Base-by-base conservation (phyloP, 768 basidiomycete genomes). In the Mycena alexandri region DNA sequence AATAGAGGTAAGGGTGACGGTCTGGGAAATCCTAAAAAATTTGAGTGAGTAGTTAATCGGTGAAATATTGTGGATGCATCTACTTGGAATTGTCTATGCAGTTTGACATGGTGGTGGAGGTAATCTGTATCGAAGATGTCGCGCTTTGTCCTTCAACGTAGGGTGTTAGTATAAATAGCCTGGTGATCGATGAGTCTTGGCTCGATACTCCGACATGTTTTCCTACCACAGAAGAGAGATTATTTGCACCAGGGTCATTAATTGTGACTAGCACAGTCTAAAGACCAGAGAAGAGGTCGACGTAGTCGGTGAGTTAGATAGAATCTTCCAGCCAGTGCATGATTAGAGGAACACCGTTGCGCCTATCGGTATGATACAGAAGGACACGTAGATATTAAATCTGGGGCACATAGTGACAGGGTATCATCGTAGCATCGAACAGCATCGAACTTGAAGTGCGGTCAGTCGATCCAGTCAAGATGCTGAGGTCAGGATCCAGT, bases 201-300 rank as follows among this genome's bases (percentile, higher is more conserved):
- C 0, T 14, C 11, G 36, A 19, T 22, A 38, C 50, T 34, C 22
- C 21, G 9, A 41, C 6, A 14, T 5, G n/a, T 12, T 12, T 4
- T 10, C 36, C 21, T 44, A 56, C 55, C 55, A 56, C 17, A 56
- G 24, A 25, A 7, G 7, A 8, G 25, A 16, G 2, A 56, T n/a
- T 22, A 47, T 14, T 22, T 21, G n/a, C 13, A 47, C 46, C 21
- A 43, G 25, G 29, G 24, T 13, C 57, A n/a, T n/a, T n/a, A n/a
- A 59, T 46, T 59, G 57, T 48, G 57, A n/a, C 44, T 33, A 36
- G 57, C 57, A 59, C 57, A 34, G 19, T 38, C 38, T 14, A 38
- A 14, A 14, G 38, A 38, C 38, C 29, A 8, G 33, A 33, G 25
- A 58, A 48, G 17, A 47, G 34, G 34, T 59, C 24, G 16, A 41